Conservation (phyloP, 169 alveolate species). For the Eimeria tenella region DNA sequence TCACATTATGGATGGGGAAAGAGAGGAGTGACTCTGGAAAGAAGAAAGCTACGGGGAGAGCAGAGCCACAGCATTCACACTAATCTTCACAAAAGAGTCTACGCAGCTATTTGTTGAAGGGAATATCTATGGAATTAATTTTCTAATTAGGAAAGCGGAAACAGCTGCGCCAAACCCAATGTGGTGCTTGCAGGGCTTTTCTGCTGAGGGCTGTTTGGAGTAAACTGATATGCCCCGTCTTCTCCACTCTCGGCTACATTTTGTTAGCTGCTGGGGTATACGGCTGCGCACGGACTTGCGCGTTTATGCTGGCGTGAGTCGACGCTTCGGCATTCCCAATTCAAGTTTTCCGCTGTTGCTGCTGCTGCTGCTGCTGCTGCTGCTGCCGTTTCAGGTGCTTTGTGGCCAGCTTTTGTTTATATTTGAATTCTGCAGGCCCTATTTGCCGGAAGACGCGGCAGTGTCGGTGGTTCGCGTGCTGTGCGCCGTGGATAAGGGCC, state of each 20-base stretch:
- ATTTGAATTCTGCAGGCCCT: conserved; percentile 5
- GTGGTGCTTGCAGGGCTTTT: neutral
- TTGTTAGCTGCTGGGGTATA: neutral
- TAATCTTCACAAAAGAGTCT: no score
- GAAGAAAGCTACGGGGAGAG: no score
- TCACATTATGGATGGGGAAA: no score
- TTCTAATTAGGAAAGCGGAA: neutral
- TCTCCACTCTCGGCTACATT: neutral
- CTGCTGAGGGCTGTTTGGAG: conserved; percentile 34
- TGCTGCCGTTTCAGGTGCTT: neutral
- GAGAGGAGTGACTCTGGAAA: no score
- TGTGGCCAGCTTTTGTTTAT: neutral
- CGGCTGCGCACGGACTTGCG: conserved; percentile 37
- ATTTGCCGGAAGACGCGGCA: conserved; percentile 42
- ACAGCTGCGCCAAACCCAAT: neutral
- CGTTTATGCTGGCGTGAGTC: conserved; percentile 47
- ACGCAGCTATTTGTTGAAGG: no score
- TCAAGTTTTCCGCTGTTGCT: neutral
- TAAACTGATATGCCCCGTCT: neutral
- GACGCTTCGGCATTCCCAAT: neutral
- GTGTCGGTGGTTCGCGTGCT: conserved; percentile 14
- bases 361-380: neutral
- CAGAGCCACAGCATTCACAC: no score
- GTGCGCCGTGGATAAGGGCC: conserved; percentile 4
- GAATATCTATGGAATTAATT: no score